These are phyloP conservation scores for Orbilia oligospora DNA, from an alignment of 2,329 filamentous ascomycete genomes.

Conservation along the genomic window DNA sequence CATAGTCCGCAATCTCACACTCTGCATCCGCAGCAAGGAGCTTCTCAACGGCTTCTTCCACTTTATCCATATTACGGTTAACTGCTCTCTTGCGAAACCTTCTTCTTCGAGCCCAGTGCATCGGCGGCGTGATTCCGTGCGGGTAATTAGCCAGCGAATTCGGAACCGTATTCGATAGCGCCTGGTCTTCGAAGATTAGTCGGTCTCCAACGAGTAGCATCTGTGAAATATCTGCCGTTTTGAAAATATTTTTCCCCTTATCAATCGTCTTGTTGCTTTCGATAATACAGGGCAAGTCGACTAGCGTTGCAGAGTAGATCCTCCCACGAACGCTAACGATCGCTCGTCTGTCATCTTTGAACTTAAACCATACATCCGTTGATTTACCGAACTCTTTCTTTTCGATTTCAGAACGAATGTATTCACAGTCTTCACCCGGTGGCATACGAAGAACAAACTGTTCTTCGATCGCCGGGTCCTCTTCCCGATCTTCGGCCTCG, in stretches of 20 bases:
- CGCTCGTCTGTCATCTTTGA: conserved; percentile 77
- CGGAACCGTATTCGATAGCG: conserved; percentile 69
- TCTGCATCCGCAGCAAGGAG: conserved; percentile 70
- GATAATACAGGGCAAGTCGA: conserved; percentile 79
- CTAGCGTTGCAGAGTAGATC: conserved; percentile 76
- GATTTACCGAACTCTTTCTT: conserved; percentile 78
- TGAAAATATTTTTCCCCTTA: conserved; percentile 77
- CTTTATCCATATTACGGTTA: conserved; percentile 73
- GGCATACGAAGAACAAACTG: conserved; percentile 91
- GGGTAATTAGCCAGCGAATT: conserved; percentile 69
- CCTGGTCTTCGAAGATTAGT: conserved; percentile 72
- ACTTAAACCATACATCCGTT: conserved; percentile 84
- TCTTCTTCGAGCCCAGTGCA: conserved; percentile 73
- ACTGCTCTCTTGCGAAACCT: conserved; percentile 74
- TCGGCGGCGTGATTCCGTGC: conserved; percentile 75
- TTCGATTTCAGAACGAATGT: conserved; percentile 80
- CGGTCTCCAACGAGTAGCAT: conserved; percentile 78
- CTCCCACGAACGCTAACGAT: conserved; percentile 74
- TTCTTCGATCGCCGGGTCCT: conserved; percentile 88
- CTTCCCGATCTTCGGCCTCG: conserved; percentile 90
- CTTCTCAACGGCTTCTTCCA: conserved; percentile 73
- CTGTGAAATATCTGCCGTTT: conserved; percentile 75
- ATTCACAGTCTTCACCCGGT: conserved; percentile 87
- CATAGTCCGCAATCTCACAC: conserved; percentile 67
- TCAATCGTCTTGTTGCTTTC: conserved; percentile 84